These are phyloP conservation scores for Hortiboletus flavorubellus DNA, from an alignment of 768 basidiomycete genomes.

Conservation along the genomic window DNA sequence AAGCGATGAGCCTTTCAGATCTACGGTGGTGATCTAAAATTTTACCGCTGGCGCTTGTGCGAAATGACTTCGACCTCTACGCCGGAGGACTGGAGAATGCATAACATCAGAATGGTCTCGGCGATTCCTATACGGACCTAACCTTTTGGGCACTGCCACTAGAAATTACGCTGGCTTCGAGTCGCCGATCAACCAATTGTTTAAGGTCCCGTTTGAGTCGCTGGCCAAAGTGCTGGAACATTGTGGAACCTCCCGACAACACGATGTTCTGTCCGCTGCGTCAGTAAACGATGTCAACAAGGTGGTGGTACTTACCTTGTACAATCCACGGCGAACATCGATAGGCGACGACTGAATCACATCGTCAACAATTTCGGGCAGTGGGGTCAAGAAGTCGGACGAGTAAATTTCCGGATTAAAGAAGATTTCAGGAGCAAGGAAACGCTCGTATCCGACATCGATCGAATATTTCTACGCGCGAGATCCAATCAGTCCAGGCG, in stretches of 20 bases:
- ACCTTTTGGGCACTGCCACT: conserved; percentile 80
- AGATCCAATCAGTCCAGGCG: conserved; percentile 6
- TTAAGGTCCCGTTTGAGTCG: conserved; percentile 94
- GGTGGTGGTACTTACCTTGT: conserved; percentile 60
- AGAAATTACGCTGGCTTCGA: conserved; percentile 70
- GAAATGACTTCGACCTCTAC: conserved; percentile 98
- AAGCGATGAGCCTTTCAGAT: conserved; percentile 5
- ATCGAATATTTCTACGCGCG: conserved; percentile 77
- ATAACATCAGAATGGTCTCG: conserved; percentile 1
- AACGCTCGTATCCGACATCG: conserved; percentile 97
- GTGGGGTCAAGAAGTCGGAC: conserved; percentile 94
- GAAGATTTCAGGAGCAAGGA: conserved; percentile 98
- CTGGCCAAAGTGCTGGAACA: conserved; percentile 99
- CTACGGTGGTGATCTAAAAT: neutral
- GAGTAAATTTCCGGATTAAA: conserved; percentile 99
- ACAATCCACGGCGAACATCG: conserved; percentile 93
- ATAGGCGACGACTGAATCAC: conserved; percentile 97
- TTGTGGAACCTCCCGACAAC: conserved; percentile 93
- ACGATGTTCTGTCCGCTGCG: conserved; percentile 79
- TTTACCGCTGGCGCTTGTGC: conserved; percentile 92
- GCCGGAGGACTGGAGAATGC: conserved; percentile 71
- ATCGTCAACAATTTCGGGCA: conserved; percentile 93
- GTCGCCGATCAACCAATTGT: conserved; percentile 86
- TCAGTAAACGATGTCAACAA: neutral
- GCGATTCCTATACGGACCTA: conserved; percentile 16